These are phyloP conservation scores for Amborella trichopoda DNA, from an alignment of 164 flowering plant genomes.

Conservation along the genomic window DNA sequence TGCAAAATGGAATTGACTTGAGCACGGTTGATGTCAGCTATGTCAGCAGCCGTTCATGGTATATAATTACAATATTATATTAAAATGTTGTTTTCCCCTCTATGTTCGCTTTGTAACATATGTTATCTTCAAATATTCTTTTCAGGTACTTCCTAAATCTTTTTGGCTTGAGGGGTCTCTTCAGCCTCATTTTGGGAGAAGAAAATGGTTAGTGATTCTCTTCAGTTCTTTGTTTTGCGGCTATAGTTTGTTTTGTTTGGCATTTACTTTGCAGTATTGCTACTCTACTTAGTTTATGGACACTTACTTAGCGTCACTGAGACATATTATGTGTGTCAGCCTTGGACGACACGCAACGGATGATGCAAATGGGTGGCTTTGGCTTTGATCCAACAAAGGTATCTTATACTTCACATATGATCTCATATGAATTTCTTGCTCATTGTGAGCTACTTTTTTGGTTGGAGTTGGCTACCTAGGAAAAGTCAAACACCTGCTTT, in stretches of 20 bases:
- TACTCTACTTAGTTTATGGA: too few relatives aligned
- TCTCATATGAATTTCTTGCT: too few relatives aligned
- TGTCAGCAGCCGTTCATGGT: slow-evolving; percentile 99
- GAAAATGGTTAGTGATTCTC: slow-evolving; percentile 67
- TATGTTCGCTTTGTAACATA: background rate
- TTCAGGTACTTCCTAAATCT: slow-evolving; percentile 94
- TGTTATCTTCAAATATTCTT: slow-evolving; percentile 5
- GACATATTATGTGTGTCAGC: slow-evolving; percentile 71
- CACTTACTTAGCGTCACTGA: too few relatives aligned
- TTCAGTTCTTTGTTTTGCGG: background rate
- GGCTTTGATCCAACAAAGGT: slow-evolving; percentile 90
- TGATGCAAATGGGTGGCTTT: slow-evolving; percentile 99
- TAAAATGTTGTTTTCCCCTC: slow-evolving; percentile 3
- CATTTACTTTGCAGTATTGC: background rate
- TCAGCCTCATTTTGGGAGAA: slow-evolving; percentile 94
- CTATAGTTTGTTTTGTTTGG: background rate
- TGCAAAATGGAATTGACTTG: slow-evolving; percentile 96
- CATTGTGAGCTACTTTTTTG: too few relatives aligned
- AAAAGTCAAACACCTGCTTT: too few relatives aligned
- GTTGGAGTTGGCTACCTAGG: too few relatives aligned
- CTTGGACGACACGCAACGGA: slow-evolving; percentile 81
- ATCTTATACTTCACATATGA: slow-evolving; percentile 3
- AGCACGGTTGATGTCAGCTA: slow-evolving; percentile 99
- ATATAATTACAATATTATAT: slow-evolving; percentile 9
- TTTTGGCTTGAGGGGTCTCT: slow-evolving; percentile 90